Conservation (phyloP, 257 asterid genomes). For the Penstemon eatonii region DNA sequence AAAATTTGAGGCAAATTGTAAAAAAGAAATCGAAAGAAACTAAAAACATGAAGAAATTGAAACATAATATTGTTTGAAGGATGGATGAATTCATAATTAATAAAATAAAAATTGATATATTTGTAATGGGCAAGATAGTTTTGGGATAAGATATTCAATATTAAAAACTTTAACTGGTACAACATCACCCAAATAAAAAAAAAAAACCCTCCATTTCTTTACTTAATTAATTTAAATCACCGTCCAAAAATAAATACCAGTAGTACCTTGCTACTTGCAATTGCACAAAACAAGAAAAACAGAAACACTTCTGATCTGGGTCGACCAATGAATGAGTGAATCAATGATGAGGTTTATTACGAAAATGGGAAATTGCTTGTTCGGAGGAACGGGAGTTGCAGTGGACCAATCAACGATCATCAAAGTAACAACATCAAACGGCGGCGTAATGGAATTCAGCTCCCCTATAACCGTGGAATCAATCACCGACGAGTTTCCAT, state of each 20-base stretch:
- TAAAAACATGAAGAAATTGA: too few relatives aligned
- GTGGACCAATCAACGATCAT: conserved; percentile 33
- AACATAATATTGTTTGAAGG: too few relatives aligned
- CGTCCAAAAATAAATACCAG: conserved; percentile 30
- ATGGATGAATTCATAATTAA: too few relatives aligned
- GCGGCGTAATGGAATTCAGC: conserved; percentile 78
- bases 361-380: conserved; percentile 77
- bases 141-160: neutral
- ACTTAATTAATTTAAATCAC: conserved; percentile 40
- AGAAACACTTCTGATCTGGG: too few relatives aligned
- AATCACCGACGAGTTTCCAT: conserved; percentile 77
- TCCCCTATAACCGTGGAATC: conserved; percentile 61
- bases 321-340: too few relatives aligned
- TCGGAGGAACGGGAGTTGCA: conserved; percentile 56
- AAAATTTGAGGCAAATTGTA: too few relatives aligned
- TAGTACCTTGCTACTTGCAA: neutral
- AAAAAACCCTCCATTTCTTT: conserved; percentile 35
- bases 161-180: conserved; percentile 26
- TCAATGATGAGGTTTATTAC: neutral
- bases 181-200: conserved; percentile 8
- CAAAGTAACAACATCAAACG: conserved; percentile 57
- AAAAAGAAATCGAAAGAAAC: too few relatives aligned
- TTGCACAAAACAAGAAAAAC: neutral
- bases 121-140: neutral
- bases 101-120: too few relatives aligned